Evolutionary conservation across 139 green algal genomes (phyloP).

Genomic region (Chlamydomonas sp.): DNA sequence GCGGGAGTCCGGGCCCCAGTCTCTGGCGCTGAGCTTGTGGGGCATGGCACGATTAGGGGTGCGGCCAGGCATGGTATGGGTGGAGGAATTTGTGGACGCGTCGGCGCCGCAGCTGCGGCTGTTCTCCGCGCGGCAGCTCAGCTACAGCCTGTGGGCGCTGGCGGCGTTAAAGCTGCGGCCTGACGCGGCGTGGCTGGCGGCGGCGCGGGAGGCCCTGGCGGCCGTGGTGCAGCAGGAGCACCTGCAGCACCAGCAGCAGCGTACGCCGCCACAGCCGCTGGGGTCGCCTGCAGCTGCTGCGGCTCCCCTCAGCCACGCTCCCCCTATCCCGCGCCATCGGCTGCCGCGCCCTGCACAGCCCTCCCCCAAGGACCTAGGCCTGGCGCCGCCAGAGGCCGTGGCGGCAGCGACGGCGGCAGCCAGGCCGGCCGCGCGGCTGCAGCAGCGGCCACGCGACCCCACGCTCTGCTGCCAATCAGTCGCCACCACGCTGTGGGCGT

Average conservation of each 20-base stretch:
- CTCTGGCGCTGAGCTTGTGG: slow-evolving; percentile 37
- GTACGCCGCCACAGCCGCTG: not conserved
- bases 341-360: not conserved
- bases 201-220: not conserved
- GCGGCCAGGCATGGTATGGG: slow-evolving; percentile 25
- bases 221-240: not conserved
- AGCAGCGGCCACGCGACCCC: too few species aligned
- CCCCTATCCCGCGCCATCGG: not conserved
- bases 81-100: slow-evolving; percentile 27
- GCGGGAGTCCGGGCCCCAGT: not conserved
- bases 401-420: not conserved
- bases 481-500: slow-evolving; percentile 20
- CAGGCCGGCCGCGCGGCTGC: not conserved
- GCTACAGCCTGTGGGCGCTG: slow-evolving; percentile 45
- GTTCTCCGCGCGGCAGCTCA: slow-evolving; percentile 15
- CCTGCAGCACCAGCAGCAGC: not conserved
- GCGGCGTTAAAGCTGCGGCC: slow-evolving; percentile 18
- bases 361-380: not conserved
- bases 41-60: slow-evolving; percentile 38
- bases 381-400: not conserved
- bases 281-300: not conserved
- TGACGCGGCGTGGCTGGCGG: slow-evolving; percentile 5
- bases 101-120: not conserved
- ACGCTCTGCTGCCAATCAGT: not conserved
- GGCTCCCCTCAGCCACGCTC: not conserved